These are phyloP conservation scores for Candida pseudoglaebosa DNA, from an alignment of 805 yeast species.

Conservation along the genomic window DNA sequence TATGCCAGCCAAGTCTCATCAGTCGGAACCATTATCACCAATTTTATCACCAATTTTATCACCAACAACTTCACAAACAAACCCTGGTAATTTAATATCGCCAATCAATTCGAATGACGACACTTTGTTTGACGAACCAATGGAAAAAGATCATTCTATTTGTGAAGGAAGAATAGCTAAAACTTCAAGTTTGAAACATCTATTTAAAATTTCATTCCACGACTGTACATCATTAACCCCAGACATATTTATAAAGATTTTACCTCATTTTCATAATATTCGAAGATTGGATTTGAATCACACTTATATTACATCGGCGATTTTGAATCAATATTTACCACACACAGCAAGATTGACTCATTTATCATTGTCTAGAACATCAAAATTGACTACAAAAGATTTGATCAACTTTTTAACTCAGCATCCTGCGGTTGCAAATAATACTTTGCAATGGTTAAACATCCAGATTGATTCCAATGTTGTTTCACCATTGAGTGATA, in stretches of 20 bases:
- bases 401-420: constrained; percentile 62
- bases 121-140: constrained; percentile 1
- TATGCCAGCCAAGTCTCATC: constrained; percentile 5
- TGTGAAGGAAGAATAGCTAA: constrained; percentile 3
- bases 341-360: constrained; percentile 63
- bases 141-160: not conserved
- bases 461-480: constrained; percentile 61
- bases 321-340: constrained; percentile 51
- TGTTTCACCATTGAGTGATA: constrained; percentile 52
- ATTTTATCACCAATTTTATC: constrained; percentile 6
- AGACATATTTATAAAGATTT: constrained; percentile 49
- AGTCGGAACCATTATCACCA: constrained; percentile 16
- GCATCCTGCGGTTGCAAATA: constrained; percentile 58
- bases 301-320: constrained; percentile 68
- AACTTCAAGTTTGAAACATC: constrained; percentile 10
- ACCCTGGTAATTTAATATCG: constrained; percentile 5
- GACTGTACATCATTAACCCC: constrained; percentile 78
- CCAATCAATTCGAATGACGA: constrained; percentile 4
- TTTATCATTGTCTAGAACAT: constrained; percentile 54
- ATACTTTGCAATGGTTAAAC: constrained; percentile 61
- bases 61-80: constrained; percentile 1
- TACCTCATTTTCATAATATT: constrained; percentile 54
- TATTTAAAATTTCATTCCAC: constrained; percentile 65
- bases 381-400: constrained; percentile 68
- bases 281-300: constrained; percentile 76